These are phyloP conservation scores for Calophaca sinica DNA, from an alignment of 306 rosid species.

Conservation along the genomic window DNA sequence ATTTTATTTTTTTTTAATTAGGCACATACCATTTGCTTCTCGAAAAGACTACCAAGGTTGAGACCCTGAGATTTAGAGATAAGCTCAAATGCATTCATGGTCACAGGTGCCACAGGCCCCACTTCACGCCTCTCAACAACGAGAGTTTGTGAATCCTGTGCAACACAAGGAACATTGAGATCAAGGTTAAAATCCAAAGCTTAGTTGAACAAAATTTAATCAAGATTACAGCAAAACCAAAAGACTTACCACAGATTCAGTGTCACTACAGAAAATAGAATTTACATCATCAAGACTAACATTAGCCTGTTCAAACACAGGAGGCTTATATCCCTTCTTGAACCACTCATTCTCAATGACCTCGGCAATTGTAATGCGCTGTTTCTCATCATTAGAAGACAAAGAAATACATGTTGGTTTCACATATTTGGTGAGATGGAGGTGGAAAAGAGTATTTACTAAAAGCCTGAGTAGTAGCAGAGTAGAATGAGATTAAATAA, in stretches of 20 bases:
- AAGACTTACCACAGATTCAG: constrained; percentile 64
- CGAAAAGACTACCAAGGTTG: constrained; percentile 84
- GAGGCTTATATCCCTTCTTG: constrained; percentile 91
- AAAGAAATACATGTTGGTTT: constrained; percentile 37
- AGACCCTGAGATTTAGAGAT: constrained; percentile 94
- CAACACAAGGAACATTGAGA: constrained; percentile 32
- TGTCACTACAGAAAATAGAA: constrained; percentile 64
- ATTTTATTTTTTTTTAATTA: background rate
- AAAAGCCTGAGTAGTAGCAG: constrained; percentile 20
- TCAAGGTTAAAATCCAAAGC: constrained; percentile 39
- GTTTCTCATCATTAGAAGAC: constrained; percentile 50
- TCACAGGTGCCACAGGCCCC: constrained; percentile 62
- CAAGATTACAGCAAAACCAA: constrained; percentile 19
- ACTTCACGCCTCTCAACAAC: constrained; percentile 82
- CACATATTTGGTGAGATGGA: constrained; percentile 15
- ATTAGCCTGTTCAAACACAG: constrained; percentile 75
- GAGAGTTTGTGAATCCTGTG: constrained; percentile 70
- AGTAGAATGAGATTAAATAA: constrained; percentile 4
- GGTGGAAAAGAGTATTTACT: constrained; percentile 18
- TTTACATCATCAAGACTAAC: constrained; percentile 78
- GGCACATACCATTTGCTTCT: constrained; percentile 87
- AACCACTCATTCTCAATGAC: constrained; percentile 95
- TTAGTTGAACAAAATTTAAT: constrained; percentile 30
- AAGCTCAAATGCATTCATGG: constrained; percentile 98
- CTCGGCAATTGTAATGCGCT: constrained; percentile 86